A percentile compares a stretch with the other conserved stretches of the same genome.
Evolutionary conservation across 2,329 filamentous ascomycete species (phyloP).

Genomic region (Neoascochyta sp.): DNA sequence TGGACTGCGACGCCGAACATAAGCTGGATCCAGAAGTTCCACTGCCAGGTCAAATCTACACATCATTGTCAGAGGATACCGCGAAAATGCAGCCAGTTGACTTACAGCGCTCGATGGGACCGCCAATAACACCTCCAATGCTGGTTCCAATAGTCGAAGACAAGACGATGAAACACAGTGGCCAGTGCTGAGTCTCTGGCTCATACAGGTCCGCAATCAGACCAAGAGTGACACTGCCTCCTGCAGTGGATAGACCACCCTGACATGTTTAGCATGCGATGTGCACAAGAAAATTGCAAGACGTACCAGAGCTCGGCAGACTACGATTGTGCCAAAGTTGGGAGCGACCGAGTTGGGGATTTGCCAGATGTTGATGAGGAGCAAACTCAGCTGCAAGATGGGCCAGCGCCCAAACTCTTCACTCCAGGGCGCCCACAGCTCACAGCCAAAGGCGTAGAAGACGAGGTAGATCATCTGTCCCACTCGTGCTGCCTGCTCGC

Average conservation of each 20-base stretch:
- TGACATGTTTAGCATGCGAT: constrained; percentile 39
- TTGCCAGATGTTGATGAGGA: constrained; percentile 60
- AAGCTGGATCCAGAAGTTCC: constrained; percentile 79
- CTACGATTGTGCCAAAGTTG: constrained; percentile 64
- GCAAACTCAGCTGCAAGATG: constrained; percentile 60
- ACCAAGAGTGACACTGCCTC: constrained; percentile 60
- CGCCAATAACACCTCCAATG: constrained; percentile 67
- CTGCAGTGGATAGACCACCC: constrained; percentile 49
- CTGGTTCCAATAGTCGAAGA: constrained; percentile 61
- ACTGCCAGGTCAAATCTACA: constrained; percentile 58
- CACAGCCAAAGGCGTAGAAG: constrained; percentile 77
- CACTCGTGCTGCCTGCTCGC: constrained; percentile 19
- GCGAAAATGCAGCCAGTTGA: no score
- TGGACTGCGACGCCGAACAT: constrained; percentile 71
- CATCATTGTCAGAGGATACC: constrained; percentile 35
- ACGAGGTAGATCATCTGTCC: constrained; percentile 58
- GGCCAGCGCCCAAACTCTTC: constrained; percentile 67
- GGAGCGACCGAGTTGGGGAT: constrained; percentile 58
- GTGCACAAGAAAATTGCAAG: constrained; percentile 47
- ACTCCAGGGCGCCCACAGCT: constrained; percentile 76
- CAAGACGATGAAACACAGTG: constrained; percentile 54
- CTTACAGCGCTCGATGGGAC: constrained; percentile 46
- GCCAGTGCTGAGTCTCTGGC: constrained; percentile 56
- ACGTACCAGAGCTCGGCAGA: constrained; percentile 56
- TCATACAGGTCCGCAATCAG: constrained; percentile 61